phyloP scores from a whole-genome alignment of 2,329 filamentous ascomycete genomes.

The Botryotinia calthae region DNA sequence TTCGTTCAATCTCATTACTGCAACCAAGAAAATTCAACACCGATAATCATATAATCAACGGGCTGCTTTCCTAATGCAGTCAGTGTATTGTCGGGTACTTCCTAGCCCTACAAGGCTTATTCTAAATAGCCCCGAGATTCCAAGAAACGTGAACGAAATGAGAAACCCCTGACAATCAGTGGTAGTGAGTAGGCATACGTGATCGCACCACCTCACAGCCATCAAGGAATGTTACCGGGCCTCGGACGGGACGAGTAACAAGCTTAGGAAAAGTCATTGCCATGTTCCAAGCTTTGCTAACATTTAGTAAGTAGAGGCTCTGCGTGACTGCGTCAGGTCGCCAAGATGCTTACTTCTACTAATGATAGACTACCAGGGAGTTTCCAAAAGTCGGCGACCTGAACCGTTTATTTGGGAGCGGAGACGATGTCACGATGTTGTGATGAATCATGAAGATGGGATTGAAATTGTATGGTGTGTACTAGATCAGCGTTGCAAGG shows the following conservation, averaged over 20 bases:
- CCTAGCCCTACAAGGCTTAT: conserved; percentile 5
- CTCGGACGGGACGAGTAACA: neutral
- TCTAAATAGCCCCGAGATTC: neutral
- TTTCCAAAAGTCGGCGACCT: conserved; percentile 8
- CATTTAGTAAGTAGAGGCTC: neutral
- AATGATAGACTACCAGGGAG: neutral
- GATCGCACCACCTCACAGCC: neutral
- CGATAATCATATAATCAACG: neutral
- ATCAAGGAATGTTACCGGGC: neutral
- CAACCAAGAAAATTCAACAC: neutral
- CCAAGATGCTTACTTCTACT: neutral
- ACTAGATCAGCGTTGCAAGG: conserved; percentile 6
- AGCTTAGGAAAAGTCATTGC: neutral
- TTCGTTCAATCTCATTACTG: neutral
- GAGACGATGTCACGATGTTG: conserved; percentile 1
- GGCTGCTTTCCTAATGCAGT: neutral
- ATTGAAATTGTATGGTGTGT: neutral
- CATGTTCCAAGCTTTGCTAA: neutral
- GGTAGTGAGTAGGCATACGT: neutral
- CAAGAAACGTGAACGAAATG: neutral
- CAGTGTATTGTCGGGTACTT: neutral
- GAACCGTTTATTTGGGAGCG: neutral
- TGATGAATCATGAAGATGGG: neutral
- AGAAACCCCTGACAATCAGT: neutral
- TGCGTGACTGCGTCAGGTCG: neutral